Conservation (phyloP, 148 eudicot species). For the Nepenthes mirabilis region DNA sequence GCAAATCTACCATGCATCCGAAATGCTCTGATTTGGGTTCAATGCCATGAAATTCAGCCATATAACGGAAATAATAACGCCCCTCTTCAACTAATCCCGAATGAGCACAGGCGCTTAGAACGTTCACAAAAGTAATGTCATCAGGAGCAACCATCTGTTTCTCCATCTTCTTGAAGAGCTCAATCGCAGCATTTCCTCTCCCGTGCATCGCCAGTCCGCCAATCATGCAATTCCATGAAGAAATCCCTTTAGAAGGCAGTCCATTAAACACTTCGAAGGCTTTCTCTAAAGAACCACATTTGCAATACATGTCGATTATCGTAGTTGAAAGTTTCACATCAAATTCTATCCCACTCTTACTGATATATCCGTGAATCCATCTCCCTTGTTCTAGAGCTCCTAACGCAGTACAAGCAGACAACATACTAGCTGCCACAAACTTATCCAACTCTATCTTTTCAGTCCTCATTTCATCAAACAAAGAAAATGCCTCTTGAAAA, state of each 20-base stretch:
- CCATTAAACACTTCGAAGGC: constrained; percentile 39
- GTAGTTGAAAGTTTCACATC: constrained; percentile 51
- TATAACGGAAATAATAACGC: constrained; percentile 34
- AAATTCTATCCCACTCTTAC: constrained; percentile 31
- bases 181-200: constrained; percentile 46
- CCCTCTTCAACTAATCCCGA: constrained; percentile 54
- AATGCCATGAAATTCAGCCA: constrained; percentile 38
- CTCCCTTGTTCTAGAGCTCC: constrained; percentile 55
- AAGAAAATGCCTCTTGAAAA: constrained; percentile 43
- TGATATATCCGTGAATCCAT: constrained; percentile 34
- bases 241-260: constrained; percentile 32
- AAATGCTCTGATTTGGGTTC: constrained; percentile 48
- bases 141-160: constrained; percentile 28
- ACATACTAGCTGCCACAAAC: constrained; percentile 58
- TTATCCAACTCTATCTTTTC: constrained; percentile 36
- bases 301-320: constrained; percentile 60
- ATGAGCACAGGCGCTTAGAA: constrained; percentile 66
- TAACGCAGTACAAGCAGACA: constrained; percentile 61
- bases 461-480: constrained; percentile 46
- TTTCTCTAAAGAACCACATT: constrained; percentile 56
- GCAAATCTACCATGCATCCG: constrained; percentile 66
- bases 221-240: constrained; percentile 73
- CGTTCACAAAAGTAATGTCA: constrained; percentile 48
- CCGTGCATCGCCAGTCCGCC: constrained; percentile 67
- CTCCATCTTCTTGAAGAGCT: constrained; percentile 54